phyloP scores from a whole-genome alignment of 2,329 filamentous ascomycete species.

The Neofusicoccum laricinum region DNA sequence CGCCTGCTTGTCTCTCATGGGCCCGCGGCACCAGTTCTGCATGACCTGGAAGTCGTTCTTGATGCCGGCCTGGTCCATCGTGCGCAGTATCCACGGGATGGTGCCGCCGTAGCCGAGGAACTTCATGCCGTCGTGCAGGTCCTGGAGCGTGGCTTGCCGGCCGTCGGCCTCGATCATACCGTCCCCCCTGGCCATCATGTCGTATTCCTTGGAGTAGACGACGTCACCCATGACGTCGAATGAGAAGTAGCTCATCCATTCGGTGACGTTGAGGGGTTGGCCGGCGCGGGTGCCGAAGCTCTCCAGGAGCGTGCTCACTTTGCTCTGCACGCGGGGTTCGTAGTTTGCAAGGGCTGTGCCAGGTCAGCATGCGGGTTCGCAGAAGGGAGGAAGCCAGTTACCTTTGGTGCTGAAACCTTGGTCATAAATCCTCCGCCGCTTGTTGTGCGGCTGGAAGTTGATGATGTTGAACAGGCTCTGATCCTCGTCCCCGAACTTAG shows the following conservation, averaged over 20 bases:
- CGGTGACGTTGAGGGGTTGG: slow-evolving; percentile 26
- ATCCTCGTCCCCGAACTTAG: slow-evolving; percentile 22
- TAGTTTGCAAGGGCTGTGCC: slow-evolving; percentile 20
- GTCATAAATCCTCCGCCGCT: slow-evolving; percentile 32
- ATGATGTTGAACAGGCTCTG: slow-evolving; percentile 21
- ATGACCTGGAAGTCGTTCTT: not conserved
- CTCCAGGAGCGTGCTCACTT: slow-evolving; percentile 26
- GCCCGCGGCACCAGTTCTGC: not conserved
- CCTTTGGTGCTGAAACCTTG: slow-evolving; percentile 30
- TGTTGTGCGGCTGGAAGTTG: slow-evolving; percentile 24
- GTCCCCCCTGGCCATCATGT: slow-evolving; percentile 30
- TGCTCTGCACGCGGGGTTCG: slow-evolving; percentile 33
- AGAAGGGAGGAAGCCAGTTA: not conserved
- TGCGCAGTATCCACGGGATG: slow-evolving; percentile 37
- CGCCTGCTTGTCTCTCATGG: slow-evolving; percentile 4
- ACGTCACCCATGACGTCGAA: slow-evolving; percentile 52
- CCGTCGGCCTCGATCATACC: slow-evolving; percentile 27
- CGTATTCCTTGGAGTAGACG: slow-evolving; percentile 41
- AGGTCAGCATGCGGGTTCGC: not conserved
- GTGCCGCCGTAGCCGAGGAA: slow-evolving; percentile 31
- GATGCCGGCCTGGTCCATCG: slow-evolving; percentile 21
- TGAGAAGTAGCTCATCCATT: slow-evolving; percentile 40
- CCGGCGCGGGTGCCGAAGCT: slow-evolving; percentile 24
- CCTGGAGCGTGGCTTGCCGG: not conserved
- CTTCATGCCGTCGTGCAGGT: slow-evolving; percentile 35